A percentile compares a stretch with the other conserved stretches of the same genome.
These are phyloP conservation scores for Bothriochloa decipiens DNA, from an alignment of 176 grass and related monocot species.

Conservation along the genomic window DNA sequence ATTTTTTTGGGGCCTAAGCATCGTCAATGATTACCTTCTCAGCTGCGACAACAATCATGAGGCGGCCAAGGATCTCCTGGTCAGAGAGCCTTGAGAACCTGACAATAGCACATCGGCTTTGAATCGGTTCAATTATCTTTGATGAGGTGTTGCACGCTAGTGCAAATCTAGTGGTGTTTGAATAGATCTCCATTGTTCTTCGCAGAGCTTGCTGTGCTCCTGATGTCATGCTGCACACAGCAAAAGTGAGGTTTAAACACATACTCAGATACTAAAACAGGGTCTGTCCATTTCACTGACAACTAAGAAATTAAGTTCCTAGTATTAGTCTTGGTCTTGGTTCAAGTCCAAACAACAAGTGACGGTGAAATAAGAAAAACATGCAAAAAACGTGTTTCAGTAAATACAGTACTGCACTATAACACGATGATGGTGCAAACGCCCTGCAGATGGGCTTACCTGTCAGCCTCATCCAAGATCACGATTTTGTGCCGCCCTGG, in stretches of 20 bases:
- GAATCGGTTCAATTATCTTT: constrained; percentile 98
- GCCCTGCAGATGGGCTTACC: constrained; percentile 45
- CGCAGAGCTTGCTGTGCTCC: constrained; percentile 93
- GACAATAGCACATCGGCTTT: constrained; percentile 95
- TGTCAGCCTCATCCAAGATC: constrained; percentile 96
- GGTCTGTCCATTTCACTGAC: not conserved
- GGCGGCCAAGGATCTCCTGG: constrained; percentile 86
- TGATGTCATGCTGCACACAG: constrained; percentile 80
- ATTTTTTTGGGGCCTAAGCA: not conserved
- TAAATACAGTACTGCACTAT: not conserved
- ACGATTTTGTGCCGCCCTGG: constrained; percentile 87
- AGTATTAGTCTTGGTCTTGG: not conserved
- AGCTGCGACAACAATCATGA: constrained; percentile 87
- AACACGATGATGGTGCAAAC: not conserved
- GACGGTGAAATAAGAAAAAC: constrained; percentile 12
- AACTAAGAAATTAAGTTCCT: not conserved
- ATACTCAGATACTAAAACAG: not conserved
- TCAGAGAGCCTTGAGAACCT: constrained; percentile 92
- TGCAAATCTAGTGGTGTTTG: constrained; percentile 93
- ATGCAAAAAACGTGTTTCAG: not conserved
- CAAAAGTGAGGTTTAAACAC: constrained; percentile 21
- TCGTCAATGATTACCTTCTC: constrained; percentile 68
- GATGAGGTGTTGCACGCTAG: constrained; percentile 97
- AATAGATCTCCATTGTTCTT: constrained; percentile 99
- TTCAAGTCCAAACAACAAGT: not conserved